Evolutionary conservation across 2,329 filamentous ascomycete species (phyloP).

Genomic region (Colletotrichum destructivum): DNA sequence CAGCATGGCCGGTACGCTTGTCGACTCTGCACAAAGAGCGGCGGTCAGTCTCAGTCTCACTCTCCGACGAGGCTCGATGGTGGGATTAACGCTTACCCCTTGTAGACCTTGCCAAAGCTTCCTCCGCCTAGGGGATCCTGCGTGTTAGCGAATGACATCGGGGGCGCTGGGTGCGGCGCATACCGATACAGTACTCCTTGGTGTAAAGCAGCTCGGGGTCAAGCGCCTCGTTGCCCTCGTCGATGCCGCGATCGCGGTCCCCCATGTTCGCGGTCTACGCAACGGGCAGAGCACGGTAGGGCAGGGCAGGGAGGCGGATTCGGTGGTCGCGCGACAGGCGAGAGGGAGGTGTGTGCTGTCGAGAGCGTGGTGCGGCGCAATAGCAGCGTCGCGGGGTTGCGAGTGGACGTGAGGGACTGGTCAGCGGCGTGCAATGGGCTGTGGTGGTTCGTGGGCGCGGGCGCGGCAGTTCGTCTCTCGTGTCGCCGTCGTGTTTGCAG

Average conservation of each 20-base stretch:
- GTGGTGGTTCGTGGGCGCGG: constrained; percentile 3
- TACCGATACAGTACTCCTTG: constrained; percentile 91
- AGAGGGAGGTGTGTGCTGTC: not conserved
- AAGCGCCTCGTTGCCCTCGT: constrained; percentile 68
- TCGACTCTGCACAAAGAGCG: constrained; percentile 77
- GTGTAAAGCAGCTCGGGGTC: constrained; percentile 95
- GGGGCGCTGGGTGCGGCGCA: constrained; percentile 47
- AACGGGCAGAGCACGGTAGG: not conserved
- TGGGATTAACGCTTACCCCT: constrained; percentile 75
- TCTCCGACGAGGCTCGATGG: constrained; percentile 5
- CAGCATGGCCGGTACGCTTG: constrained; percentile 91
- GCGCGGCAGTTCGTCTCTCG: not conserved
- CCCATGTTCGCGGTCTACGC: constrained; percentile 57
- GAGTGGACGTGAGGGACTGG: not conserved
- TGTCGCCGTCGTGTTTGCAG: not conserved
- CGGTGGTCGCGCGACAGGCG: not conserved
- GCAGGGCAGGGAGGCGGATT: not conserved
- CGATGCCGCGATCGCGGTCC: constrained; percentile 63
- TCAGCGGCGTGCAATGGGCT: not conserved
- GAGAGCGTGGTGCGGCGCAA: not conserved
- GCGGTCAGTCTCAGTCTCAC: constrained; percentile 23
- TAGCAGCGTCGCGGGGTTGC: not conserved
- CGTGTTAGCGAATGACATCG: constrained; percentile 24
- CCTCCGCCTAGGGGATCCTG: constrained; percentile 78
- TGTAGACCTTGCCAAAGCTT: constrained; percentile 99